Percentiles rank a stretch among this genome's conserved stretches.
phyloP scores from a whole-genome alignment of 768 basidiomycete species.

The Pulveroboletus sp. region DNA sequence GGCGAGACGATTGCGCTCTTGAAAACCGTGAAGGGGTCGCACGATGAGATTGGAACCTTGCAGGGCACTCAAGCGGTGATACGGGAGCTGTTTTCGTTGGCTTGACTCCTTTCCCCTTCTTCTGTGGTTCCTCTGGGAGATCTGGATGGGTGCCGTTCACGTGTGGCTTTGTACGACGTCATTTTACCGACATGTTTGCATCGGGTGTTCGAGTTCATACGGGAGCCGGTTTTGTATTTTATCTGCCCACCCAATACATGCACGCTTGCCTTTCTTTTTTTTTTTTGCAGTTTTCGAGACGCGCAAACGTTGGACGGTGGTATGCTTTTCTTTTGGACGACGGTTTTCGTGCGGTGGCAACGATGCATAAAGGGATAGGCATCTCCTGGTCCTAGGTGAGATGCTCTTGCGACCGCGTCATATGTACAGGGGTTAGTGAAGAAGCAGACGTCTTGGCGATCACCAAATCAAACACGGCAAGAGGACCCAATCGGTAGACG shows the following conservation, averaged over 20 bases:
- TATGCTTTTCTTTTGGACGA: no score
- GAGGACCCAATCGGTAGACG: no score
- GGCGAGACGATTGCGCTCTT: slow-evolving; percentile 51
- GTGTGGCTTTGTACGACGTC: background rate
- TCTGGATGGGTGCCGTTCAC: background rate
- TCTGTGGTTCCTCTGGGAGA: background rate
- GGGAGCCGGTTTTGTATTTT: no score
- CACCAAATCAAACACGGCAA: no score
- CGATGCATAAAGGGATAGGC: background rate
- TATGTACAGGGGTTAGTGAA: no score
- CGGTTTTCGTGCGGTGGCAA: no score
- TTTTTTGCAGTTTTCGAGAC: background rate
- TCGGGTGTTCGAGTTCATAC: background rate
- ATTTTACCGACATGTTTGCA: background rate
- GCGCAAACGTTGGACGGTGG: no score
- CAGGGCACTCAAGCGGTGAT: slow-evolving; percentile 71
- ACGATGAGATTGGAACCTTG: slow-evolving; percentile 51
- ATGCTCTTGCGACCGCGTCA: background rate
- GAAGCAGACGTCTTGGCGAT: no score
- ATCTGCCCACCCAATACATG: background rate
- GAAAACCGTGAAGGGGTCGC: slow-evolving; percentile 53
- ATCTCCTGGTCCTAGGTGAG: no score
- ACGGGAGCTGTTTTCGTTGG: slow-evolving; percentile 25
- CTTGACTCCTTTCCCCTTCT: background rate
- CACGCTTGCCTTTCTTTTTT: background rate